A percentile compares a stretch with the other conserved stretches of the same genome.
phyloP scores from a whole-genome alignment of 768 basidiomycete genomes.

The Harrya chromipes region DNA sequence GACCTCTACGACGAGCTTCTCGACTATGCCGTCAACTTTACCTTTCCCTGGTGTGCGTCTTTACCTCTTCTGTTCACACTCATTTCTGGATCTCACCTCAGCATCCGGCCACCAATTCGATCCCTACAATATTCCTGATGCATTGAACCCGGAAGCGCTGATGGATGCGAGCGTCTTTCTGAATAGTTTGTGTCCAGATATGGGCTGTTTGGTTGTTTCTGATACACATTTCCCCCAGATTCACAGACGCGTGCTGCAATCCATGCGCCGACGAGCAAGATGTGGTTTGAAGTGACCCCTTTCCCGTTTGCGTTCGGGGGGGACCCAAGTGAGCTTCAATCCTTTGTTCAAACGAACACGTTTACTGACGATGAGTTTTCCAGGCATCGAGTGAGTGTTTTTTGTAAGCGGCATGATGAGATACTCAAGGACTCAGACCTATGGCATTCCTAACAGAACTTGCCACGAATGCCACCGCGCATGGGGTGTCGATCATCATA shows the following conservation, averaged over 20 bases:
- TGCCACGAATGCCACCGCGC: conserved; percentile 56
- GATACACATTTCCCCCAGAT: conserved; percentile 33
- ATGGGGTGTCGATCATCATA: conserved; percentile 48
- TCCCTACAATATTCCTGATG: conserved; percentile 47
- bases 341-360: neutral
- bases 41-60: conserved; percentile 51
- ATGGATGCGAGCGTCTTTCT: conserved; percentile 52
- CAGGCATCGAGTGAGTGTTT: conserved; percentile 34
- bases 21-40: conserved; percentile 68
- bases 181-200: conserved; percentile 45
- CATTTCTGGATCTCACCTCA: neutral
- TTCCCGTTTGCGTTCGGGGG: conserved; percentile 25
- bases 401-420: neutral
- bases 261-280: conserved; percentile 63
- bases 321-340: conserved; percentile 31
- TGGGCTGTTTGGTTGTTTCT: conserved; percentile 45
- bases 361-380: neutral
- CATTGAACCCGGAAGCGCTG: conserved; percentile 41
- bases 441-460: conserved; percentile 62
- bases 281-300: conserved; percentile 33
- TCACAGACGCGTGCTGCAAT: conserved; percentile 50
- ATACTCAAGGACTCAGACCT: conserved; percentile 37
- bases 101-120: conserved; percentile 26
- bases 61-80: neutral
- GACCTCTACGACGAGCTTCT: conserved; percentile 55